Evolutionary conservation across 2,329 filamentous ascomycete genomes (phyloP).

Genomic region (Fusarium nurragi): DNA sequence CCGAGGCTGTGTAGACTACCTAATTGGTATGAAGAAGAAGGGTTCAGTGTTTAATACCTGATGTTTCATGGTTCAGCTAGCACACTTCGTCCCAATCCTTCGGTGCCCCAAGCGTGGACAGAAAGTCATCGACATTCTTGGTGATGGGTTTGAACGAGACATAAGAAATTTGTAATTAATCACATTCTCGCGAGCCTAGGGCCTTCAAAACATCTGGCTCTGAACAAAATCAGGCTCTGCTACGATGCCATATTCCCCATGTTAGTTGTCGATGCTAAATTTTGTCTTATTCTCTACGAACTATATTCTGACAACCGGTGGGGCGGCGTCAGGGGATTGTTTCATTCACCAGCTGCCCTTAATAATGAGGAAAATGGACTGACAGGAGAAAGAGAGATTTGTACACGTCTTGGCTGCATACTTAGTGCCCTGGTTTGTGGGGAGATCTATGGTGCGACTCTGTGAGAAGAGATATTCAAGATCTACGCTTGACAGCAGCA

Average conservation of each 20-base stretch:
- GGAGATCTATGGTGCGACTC: slow-evolving; percentile 5
- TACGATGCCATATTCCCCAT: not conserved
- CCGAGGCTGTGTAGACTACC: not conserved
- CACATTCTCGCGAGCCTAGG: no score
- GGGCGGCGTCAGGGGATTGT: not conserved
- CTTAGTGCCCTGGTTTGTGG: not conserved
- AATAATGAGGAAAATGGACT: not conserved
- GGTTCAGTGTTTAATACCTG: not conserved
- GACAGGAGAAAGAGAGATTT: not conserved
- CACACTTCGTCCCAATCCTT: not conserved
- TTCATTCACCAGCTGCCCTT: not conserved
- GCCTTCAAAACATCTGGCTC: no score
- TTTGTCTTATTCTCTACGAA: not conserved
- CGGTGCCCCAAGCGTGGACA: not conserved
- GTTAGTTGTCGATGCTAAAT: not conserved
- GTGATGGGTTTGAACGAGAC: not conserved
- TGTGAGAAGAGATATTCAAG: not conserved
- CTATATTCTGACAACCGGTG: not conserved
- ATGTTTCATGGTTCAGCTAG: not conserved
- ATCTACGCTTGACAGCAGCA: not conserved
- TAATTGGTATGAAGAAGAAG: not conserved
- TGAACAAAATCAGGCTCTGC: not conserved
- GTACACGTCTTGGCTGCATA: slow-evolving; percentile 22
- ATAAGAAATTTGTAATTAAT: no score
- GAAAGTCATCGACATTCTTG: not conserved